Conservation (phyloP, 352 stramenopile genomes). For the Phytophthora megakarya region DNA sequence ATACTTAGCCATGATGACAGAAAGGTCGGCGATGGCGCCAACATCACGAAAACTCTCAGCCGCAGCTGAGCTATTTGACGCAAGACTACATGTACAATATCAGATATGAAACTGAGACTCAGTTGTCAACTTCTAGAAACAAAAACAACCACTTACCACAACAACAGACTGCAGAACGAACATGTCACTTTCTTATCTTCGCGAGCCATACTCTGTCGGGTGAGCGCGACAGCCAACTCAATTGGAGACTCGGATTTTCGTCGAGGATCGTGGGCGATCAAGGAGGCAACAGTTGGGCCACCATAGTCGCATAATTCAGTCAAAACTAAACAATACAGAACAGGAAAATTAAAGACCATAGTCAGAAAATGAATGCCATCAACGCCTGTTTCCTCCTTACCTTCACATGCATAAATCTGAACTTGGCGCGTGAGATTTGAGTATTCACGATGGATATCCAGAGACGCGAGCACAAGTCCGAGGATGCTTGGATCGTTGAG, state of each 20-base stretch:
- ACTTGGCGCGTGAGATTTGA: conserved; percentile 79
- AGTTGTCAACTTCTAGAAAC: background rate
- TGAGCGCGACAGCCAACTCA: conserved; percentile 49
- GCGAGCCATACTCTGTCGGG: conserved; percentile 56
- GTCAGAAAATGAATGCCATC: background rate
- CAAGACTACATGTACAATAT: conserved; percentile 48
- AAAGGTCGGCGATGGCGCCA: conserved; percentile 68
- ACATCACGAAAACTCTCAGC: conserved; percentile 50
- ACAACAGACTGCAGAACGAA: conserved; percentile 60
- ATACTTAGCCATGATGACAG: conserved; percentile 76
- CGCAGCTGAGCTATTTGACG: conserved; percentile 48
- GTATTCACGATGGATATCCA: conserved; percentile 65
- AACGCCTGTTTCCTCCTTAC: conserved; percentile 23
- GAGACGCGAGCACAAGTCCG: conserved; percentile 48
- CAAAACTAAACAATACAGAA: conserved; percentile 41
- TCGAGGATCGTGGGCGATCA: conserved; percentile 38
- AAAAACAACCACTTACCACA: conserved; percentile 48
- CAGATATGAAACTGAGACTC: conserved; percentile 1
- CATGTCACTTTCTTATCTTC: conserved; percentile 82
- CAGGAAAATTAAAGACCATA: too few relatives aligned
- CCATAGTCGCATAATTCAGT: conserved; percentile 68
- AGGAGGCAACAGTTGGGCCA: conserved; percentile 38
- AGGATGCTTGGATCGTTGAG: conserved; percentile 50
- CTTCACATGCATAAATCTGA: conserved; percentile 82
- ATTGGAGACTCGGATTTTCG: conserved; percentile 38